phyloP scores from a whole-genome alignment of 306 rosid species.

The Quercus variabilis region DNA sequence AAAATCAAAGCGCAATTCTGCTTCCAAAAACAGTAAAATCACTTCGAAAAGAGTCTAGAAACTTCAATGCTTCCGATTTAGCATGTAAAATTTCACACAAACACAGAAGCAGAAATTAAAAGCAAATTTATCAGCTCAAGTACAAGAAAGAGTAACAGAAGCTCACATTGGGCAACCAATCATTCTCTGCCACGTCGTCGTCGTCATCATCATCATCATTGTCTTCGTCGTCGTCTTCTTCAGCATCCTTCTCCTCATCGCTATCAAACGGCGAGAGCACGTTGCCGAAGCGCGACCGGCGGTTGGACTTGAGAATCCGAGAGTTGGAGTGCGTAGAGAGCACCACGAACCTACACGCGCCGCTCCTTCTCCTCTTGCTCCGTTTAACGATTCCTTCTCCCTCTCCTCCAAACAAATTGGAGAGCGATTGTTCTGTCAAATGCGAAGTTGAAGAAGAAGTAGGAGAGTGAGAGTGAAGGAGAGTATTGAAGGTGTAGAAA shows the following conservation, averaged over 20 bases:
- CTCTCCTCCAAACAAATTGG: constrained; percentile 1
- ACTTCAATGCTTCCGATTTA: too few species aligned
- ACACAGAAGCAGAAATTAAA: not conserved
- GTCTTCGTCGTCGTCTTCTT: constrained; percentile 16
- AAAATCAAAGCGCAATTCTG: too few species aligned
- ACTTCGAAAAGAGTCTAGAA: too few species aligned
- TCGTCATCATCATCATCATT: constrained; percentile 12
- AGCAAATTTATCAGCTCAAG: constrained; percentile 2
- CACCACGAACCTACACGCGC: constrained; percentile 33
- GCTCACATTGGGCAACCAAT: constrained; percentile 60
- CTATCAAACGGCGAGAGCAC: constrained; percentile 44
- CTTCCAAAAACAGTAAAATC: too few species aligned
- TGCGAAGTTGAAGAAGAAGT: constrained; percentile 18
- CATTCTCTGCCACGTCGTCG: constrained; percentile 25
- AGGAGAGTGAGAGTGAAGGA: constrained; percentile 6
- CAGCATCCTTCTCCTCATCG: constrained; percentile 39
- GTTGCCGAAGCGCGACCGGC: constrained; percentile 55
- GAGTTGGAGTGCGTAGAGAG: constrained; percentile 78
- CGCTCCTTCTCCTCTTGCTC: not conserved
- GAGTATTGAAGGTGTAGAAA: constrained; percentile 37
- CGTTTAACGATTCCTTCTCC: constrained; percentile 1
- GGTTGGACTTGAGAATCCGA: constrained; percentile 63
- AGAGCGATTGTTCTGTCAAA: not conserved
- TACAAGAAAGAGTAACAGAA: not conserved
- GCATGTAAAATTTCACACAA: too few species aligned